These are phyloP conservation scores for Batkoa obscura DNA, from an alignment of 371 early-diverging fungal genomes.

Conservation along the genomic window DNA sequence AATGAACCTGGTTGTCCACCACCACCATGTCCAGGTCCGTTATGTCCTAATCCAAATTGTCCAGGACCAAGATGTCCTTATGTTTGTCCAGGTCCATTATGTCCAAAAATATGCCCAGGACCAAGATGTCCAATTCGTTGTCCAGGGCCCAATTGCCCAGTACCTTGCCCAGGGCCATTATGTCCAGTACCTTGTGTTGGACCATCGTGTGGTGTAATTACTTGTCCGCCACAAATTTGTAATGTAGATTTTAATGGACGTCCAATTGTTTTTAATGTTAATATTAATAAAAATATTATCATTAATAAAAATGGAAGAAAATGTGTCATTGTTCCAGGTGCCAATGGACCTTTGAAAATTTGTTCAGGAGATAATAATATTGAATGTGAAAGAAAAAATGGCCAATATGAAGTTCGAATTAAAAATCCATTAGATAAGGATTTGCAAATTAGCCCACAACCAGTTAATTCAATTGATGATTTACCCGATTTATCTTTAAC, in stretches of 20 bases:
- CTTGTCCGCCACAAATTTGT: not conserved
- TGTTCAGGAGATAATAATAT: too few relatives aligned
- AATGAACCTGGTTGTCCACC: not conserved
- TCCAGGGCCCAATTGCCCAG: slow-evolving; percentile 2
- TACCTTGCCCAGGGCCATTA: not conserved
- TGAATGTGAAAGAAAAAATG: too few relatives aligned
- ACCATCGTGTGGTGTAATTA: not conserved
- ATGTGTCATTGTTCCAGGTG: too few relatives aligned
- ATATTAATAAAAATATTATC: not conserved
- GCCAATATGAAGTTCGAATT: too few relatives aligned
- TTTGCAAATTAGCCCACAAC: too few relatives aligned
- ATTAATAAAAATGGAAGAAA: too few relatives aligned
- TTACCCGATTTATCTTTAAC: too few relatives aligned
- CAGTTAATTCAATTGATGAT: too few relatives aligned
- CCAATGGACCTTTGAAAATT: too few relatives aligned
- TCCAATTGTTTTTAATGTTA: not conserved
- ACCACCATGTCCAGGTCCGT: not conserved
- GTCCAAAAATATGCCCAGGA: not conserved
- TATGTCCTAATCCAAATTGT: not conserved
- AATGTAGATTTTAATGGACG: not conserved
- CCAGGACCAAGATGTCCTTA: not conserved
- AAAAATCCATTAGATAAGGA: too few relatives aligned
- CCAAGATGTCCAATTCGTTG: not conserved
- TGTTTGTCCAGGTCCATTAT: not conserved
- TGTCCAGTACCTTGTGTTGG: not conserved